Conservation (phyloP, 106 monocot genomes). For the Apostasia ramifera region DNA sequence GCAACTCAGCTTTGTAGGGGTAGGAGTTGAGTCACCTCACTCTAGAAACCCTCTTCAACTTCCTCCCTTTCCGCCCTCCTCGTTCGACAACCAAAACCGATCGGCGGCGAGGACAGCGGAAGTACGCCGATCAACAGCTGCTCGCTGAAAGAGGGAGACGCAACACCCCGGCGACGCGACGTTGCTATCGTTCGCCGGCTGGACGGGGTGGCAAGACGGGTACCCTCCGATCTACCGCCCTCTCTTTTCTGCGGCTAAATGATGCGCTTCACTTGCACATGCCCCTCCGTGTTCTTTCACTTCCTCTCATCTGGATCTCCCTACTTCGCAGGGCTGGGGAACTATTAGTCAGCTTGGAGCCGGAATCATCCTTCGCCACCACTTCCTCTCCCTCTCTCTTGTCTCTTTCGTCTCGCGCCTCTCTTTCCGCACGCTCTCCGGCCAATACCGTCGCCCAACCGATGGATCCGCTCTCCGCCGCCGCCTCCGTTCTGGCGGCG, state of each 20-base stretch:
- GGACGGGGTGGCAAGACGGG: constrained; percentile 5
- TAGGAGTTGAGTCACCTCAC: too few relatives aligned
- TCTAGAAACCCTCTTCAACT: too few relatives aligned
- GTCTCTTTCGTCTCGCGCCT: constrained; percentile 19
- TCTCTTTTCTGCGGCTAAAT: constrained; percentile 89
- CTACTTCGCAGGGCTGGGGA: constrained; percentile 62
- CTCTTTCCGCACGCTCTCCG: constrained; percentile 4
- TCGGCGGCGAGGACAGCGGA: too few relatives aligned
- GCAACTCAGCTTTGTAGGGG: too few relatives aligned
- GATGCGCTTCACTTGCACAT: constrained; percentile 24
- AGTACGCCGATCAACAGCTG: too few relatives aligned
- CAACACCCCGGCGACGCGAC: too few relatives aligned
- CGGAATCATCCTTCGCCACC: constrained; percentile 19
- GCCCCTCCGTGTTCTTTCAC: neutral
- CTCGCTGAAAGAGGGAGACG: too few relatives aligned
- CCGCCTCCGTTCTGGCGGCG: constrained; percentile 28
- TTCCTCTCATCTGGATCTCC: neutral
- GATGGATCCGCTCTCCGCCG: constrained; percentile 27
- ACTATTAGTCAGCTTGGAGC: constrained; percentile 71
- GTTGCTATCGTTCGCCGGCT: constrained; percentile 40
- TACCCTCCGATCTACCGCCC: constrained; percentile 30
- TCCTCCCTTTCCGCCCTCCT: too few relatives aligned
- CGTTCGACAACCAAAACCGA: too few relatives aligned
- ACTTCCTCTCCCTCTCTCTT: constrained; percentile 14
- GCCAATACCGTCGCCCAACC: neutral